Evolutionary conservation across 2,329 filamentous ascomycete genomes (phyloP).

Genomic region (Grosmannia serpens): DNA sequence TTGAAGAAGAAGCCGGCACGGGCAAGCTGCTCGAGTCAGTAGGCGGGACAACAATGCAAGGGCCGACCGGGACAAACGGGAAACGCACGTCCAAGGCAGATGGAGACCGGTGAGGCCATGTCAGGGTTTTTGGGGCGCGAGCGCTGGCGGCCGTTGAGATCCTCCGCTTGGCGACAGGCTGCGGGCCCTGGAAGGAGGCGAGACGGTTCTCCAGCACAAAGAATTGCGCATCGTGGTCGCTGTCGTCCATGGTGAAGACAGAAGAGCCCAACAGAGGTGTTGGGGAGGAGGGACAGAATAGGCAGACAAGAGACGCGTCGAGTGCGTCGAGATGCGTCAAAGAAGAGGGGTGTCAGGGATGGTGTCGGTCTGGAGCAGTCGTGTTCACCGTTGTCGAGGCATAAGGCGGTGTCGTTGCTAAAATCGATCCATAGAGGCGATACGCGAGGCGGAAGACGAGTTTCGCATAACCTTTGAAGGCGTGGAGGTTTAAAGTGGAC

Average conservation of each 20-base stretch:
- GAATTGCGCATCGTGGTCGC: conserved; percentile 33
- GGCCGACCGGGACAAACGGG: conserved; percentile 16
- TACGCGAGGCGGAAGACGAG: background rate
- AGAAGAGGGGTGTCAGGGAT: background rate
- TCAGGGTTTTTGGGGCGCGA: conserved; percentile 42
- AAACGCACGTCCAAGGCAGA: conserved; percentile 49
- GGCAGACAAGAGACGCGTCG: background rate
- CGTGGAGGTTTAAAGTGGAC: background rate
- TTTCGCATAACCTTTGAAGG: background rate
- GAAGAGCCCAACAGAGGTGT: background rate
- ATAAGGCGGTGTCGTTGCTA: background rate
- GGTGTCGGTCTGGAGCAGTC: background rate
- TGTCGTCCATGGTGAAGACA: conserved; percentile 13
- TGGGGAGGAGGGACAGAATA: background rate
- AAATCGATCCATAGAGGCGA: background rate
- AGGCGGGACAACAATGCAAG: conserved; percentile 10
- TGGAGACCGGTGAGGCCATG: conserved; percentile 71
- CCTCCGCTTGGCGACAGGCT: conserved; percentile 56
- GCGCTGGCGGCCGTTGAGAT: conserved; percentile 52
- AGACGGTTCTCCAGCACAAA: conserved; percentile 65
- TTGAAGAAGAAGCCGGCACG: conserved; percentile 85
- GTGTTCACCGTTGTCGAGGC: background rate
- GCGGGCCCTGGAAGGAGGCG: conserved; percentile 61
- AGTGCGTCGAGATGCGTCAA: background rate
- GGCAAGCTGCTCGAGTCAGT: conserved; percentile 51